A percentile compares a stretch with the other conserved stretches of the same genome.
Conservation (phyloP, 495 filamentous ascomycete genomes). For the Penicillium paradoxum region DNA sequence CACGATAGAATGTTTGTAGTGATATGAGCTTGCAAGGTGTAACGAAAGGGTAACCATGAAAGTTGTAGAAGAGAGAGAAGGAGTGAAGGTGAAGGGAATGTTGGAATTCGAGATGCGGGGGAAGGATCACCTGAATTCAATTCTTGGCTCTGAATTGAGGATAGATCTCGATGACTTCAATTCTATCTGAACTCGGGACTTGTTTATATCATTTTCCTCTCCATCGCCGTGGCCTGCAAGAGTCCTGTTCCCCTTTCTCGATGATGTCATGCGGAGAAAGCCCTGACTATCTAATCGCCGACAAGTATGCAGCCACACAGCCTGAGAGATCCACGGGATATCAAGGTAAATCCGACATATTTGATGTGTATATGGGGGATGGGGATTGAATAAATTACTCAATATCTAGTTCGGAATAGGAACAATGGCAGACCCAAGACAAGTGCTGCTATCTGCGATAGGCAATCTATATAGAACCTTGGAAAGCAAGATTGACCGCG, state of each 20-base stretch:
- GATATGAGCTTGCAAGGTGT: not conserved
- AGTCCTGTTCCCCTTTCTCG: not conserved
- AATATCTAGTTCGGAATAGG: too few species aligned
- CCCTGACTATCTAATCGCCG: not conserved
- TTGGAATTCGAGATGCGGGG: not conserved
- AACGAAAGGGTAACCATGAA: not conserved
- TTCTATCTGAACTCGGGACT: too few species aligned
- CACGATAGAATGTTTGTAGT: not conserved
- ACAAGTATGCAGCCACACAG: not conserved
- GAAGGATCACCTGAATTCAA: not conserved
- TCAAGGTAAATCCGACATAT: too few species aligned
- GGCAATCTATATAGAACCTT: too few species aligned
- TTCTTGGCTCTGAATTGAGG: not conserved
- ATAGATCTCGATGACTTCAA: not conserved
- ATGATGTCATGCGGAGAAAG: conserved; percentile 30
- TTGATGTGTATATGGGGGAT: too few species aligned
- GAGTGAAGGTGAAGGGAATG: conserved; percentile 2
- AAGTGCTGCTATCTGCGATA: too few species aligned
- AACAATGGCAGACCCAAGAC: too few species aligned
- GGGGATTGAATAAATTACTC: too few species aligned
- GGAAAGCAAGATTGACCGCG: too few species aligned
- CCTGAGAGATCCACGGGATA: not conserved
- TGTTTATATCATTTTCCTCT: not conserved
- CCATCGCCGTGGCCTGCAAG: not conserved
- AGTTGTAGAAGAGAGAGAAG: not conserved